Conservation (phyloP, 1,284 basidiomycete genomes). For the Exobasidium cylindrosporum region DNA sequence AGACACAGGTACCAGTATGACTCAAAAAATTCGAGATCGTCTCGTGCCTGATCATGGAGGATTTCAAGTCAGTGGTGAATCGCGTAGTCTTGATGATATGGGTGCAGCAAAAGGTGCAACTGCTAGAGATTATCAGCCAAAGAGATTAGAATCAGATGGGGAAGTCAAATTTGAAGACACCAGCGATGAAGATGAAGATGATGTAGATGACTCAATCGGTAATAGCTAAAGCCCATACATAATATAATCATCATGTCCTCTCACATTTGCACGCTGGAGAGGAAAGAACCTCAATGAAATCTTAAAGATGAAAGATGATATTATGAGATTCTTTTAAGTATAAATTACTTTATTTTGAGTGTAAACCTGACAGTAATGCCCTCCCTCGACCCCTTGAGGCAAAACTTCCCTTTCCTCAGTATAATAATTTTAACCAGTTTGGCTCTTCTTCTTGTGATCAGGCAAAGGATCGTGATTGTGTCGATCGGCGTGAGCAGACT, state of each 20-base stretch:
- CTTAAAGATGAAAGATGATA: too few relatives aligned
- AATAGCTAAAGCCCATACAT: neutral
- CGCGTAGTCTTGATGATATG: conserved; percentile 11
- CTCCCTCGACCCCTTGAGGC: too few relatives aligned
- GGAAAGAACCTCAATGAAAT: too few relatives aligned
- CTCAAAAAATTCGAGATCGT: conserved; percentile 4
- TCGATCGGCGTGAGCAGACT: neutral
- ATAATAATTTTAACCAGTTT: too few relatives aligned
- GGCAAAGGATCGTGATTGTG: conserved; percentile 1
- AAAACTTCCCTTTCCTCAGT: too few relatives aligned
- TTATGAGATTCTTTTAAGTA: too few relatives aligned
- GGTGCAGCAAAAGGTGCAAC: conserved; percentile 10
- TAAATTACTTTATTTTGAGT: too few relatives aligned
- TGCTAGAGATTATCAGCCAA: conserved; percentile 16
- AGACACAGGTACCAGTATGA: neutral
- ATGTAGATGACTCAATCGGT: neutral
- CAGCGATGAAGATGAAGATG: conserved; percentile 1
- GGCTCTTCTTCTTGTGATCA: conserved; percentile 8
- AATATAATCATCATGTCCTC: neutral
- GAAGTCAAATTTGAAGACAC: neutral
- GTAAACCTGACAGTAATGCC: too few relatives aligned
- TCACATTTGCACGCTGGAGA: neutral
- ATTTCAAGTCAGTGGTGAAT: neutral
- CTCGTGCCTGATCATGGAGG: conserved; percentile 19
- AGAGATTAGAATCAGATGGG: conserved; percentile 3